Evolutionary conservation across 176 grass and related monocot species (phyloP), one percentile per base, ranked within the genome.

Genomic region (Calamus simplicifolius): DNA sequence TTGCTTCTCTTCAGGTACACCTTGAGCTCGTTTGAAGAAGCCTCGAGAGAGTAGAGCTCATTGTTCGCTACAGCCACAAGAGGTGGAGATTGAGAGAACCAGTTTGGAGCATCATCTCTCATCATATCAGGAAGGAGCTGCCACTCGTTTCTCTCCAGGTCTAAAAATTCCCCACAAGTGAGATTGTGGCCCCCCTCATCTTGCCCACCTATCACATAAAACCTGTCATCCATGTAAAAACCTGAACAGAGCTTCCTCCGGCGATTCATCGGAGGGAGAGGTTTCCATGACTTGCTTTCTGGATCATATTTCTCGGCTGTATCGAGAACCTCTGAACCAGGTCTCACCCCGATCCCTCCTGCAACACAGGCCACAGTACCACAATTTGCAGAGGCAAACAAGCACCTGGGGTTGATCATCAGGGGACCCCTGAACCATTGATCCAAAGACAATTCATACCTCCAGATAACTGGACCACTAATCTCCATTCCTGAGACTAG

Each of bases 1-100:
- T 62, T 62, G 59, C 59, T 62, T 5, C 43, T 62, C 27, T 62
- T 62, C 28, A 43, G 29, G 59, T 62, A 62, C 29, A 62, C 59
- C 27, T 62, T 62, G 30, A 62, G 29, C 5, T 62, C 29, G 28
- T 62, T 62, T 18, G 59, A 38, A 17, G 29, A 62, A 10, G 59
- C 59, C 30, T 62, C 59, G 10, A 62, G 59, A 62, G 29, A 43
- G 19, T 62, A 62, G 6, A 62, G 19, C 27, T 62, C 59, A 62
- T 62, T 62, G 29, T 62, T 62, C 30, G 43, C 59, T 62, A 62
- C 59, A 31, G 59, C 59, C 16, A 62, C 14, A 3, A 62, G 28
- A 48, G 59, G 59, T 10, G 59, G 59, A 43, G 59, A 62, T 17
- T 19, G 59, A 62, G 59, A 62, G 3, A 17, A 43, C 6, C 28